phyloP scores from a whole-genome alignment of 768 basidiomycete genomes.

The Rhizopogon rudus region DNA sequence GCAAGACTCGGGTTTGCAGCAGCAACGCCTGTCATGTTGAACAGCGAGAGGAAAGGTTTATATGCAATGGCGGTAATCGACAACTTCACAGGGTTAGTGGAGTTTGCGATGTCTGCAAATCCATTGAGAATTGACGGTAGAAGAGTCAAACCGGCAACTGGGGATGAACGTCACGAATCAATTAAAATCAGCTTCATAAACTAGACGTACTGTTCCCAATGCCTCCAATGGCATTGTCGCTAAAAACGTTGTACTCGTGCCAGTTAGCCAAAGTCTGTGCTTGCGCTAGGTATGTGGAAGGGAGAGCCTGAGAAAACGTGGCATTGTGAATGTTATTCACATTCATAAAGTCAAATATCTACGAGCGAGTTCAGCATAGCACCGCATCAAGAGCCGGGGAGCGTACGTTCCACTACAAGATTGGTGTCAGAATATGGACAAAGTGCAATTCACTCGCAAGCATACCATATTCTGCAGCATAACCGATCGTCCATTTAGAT shows the following conservation, averaged over 20 bases:
- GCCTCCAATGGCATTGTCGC: conserved; percentile 41
- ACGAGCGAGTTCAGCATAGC: not conserved
- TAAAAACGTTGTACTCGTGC: conserved; percentile 71
- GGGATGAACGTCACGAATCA: not conserved
- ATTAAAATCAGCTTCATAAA: not conserved
- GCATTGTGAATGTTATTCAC: conserved; percentile 65
- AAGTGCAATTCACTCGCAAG: not conserved
- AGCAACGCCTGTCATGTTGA: conserved; percentile 68
- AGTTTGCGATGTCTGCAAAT: conserved; percentile 46
- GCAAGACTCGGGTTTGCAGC: conserved; percentile 47
- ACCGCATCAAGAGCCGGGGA: not conserved
- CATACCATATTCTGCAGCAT: conserved; percentile 55
- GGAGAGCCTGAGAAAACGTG: conserved; percentile 43
- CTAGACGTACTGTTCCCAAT: conserved; percentile 56
- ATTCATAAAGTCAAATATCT: conserved; percentile 75
- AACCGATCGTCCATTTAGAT: conserved; percentile 49
- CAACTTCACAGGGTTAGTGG: conserved; percentile 50
- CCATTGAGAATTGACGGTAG: conserved; percentile 54
- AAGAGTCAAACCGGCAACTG: conserved; percentile 66
- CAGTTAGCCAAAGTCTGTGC: conserved; percentile 62
- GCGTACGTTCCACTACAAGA: conserved; percentile 41
- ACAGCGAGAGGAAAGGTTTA: conserved; percentile 74
- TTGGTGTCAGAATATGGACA: conserved; percentile 5
- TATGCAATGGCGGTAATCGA: conserved; percentile 60
- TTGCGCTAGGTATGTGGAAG: conserved; percentile 45